A percentile compares a stretch with the other conserved stretches of the same genome.
Evolutionary conservation across 495 filamentous ascomycete species (phyloP).

Genomic region (Sordaria brevicollis): DNA sequence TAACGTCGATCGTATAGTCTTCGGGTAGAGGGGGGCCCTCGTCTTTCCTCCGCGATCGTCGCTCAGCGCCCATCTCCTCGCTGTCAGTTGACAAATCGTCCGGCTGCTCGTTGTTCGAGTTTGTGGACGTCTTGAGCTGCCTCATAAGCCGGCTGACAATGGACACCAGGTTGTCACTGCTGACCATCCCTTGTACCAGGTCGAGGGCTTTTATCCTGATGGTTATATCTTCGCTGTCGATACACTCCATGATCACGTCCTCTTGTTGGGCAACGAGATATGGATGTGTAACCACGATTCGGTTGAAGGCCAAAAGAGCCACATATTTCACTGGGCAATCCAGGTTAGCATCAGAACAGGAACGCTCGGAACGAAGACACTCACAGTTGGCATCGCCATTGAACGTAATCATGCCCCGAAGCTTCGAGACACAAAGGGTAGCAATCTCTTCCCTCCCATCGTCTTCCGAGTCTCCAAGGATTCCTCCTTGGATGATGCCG

Average conservation of each 20-base stretch:
- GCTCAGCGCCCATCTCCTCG: constrained; percentile 45
- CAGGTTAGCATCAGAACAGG: not conserved
- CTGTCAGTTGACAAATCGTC: constrained; percentile 40
- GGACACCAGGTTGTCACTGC: constrained; percentile 65
- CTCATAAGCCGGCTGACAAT: constrained; percentile 79
- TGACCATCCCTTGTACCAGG: constrained; percentile 84
- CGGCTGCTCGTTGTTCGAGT: constrained; percentile 14
- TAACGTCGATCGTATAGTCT: constrained; percentile 71
- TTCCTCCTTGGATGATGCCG: constrained; percentile 92
- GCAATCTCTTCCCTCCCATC: constrained; percentile 85
- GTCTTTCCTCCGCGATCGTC: constrained; percentile 23
- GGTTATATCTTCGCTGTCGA: constrained; percentile 93
- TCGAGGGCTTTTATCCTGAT: constrained; percentile 90
- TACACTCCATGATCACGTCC: constrained; percentile 89
- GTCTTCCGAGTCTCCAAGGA: constrained; percentile 68
- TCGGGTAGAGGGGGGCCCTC: constrained; percentile 50
- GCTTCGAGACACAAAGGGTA: constrained; percentile 82
- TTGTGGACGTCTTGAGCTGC: constrained; percentile 56
- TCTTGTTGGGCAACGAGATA: constrained; percentile 81
- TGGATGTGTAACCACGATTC: constrained; percentile 82
- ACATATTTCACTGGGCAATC: constrained; percentile 77
- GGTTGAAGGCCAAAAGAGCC: constrained; percentile 85
- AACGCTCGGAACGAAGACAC: constrained; percentile 13
- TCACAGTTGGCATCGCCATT: constrained; percentile 87
- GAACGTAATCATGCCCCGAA: constrained; percentile 84